Evolutionary conservation across 305 asterid genomes (phyloP).

Genomic region (Salvia sclarea): DNA sequence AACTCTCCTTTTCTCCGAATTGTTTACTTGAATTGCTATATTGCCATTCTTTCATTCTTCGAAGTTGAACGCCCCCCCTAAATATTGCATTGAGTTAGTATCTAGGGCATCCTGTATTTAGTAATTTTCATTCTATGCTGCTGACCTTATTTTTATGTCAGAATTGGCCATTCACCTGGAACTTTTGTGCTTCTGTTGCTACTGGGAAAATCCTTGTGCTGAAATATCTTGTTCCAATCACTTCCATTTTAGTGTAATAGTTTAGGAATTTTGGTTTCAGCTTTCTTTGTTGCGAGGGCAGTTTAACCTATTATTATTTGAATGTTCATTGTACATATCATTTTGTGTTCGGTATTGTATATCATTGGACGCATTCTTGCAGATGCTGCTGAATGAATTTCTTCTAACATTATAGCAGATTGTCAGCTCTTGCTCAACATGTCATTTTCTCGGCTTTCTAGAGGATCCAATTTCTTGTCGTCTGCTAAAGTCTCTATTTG

Average conservation of each 20-base stretch:
- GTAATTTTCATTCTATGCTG: neutral
- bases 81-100: neutral
- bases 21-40: neutral
- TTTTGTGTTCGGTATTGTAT: neutral
- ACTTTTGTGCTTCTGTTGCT: neutral
- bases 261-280: neutral
- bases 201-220: neutral
- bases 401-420: slow-evolving; percentile 26
- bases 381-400: slow-evolving; percentile 38
- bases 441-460: slow-evolving; percentile 56
- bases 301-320: neutral
- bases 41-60: too few species aligned
- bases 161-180: neutral
- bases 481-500: slow-evolving; percentile 31
- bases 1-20: neutral
- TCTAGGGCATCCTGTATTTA: neutral
- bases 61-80: too few species aligned
- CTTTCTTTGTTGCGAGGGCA: neutral
- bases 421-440: slow-evolving; percentile 32
- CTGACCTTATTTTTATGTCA: neutral
- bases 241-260: neutral
- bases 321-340: neutral
- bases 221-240: neutral
- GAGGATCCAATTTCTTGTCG: slow-evolving; percentile 44
- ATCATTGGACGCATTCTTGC: slow-evolving; percentile 30